These are phyloP conservation scores for Chlorella vulgaris DNA, from an alignment of 139 green algal species.

Conservation along the genomic window DNA sequence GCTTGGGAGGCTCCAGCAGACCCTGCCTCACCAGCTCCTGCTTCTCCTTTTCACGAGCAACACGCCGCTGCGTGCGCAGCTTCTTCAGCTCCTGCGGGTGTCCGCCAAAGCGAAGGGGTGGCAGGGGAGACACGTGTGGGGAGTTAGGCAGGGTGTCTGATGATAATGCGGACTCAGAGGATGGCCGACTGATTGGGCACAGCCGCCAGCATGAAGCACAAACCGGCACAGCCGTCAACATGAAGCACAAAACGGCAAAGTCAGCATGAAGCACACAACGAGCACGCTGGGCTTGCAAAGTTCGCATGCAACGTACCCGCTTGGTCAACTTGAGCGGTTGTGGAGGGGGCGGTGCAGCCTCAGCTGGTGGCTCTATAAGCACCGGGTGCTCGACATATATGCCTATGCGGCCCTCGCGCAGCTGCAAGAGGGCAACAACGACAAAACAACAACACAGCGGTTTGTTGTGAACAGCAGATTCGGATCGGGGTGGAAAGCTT, in stretches of 20 bases:
- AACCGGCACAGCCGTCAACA: no score
- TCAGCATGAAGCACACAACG: neutral
- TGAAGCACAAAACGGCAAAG: neutral
- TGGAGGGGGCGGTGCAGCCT: constrained; percentile 75
- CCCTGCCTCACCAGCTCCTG: constrained; percentile 92
- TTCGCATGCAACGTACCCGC: constrained; percentile 40
- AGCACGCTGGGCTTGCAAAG: neutral
- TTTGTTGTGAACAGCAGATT: neutral
- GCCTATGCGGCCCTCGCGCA: constrained; percentile 61
- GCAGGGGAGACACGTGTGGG: neutral
- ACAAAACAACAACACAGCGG: neutral
- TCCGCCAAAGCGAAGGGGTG: neutral
- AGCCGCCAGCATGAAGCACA: no score
- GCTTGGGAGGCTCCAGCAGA: constrained; percentile 92
- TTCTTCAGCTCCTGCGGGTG: constrained; percentile 90
- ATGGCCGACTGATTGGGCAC: no score
- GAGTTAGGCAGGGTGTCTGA: neutral
- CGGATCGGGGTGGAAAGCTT: no score
- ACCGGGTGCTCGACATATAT: constrained; percentile 86
- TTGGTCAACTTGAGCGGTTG: constrained; percentile 87
- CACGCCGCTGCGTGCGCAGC: constrained; percentile 90
- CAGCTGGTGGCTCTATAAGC: constrained; percentile 87
- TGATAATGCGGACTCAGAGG: neutral
- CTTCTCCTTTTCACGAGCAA: constrained; percentile 94
- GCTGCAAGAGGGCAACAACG: neutral